Base-by-base conservation (phyloP, 1,284 basidiomycete species). In the Pterulicium gracile region DNA sequence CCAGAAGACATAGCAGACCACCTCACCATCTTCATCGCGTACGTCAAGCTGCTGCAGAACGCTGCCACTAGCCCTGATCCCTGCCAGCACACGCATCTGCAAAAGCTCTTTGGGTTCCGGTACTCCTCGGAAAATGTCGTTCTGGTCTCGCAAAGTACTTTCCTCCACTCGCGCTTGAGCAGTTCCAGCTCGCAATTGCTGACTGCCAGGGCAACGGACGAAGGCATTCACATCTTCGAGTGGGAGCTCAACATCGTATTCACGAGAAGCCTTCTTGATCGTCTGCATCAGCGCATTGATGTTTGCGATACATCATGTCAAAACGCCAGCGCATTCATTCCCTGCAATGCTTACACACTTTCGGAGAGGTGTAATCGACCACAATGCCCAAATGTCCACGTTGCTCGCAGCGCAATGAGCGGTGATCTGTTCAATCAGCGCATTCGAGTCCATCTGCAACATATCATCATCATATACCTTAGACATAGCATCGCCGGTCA, bases 391-490 rank as follows among this genome's bases (percentile, higher is more conserved):
- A 18, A 48, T 23, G 46, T 24, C 14, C 51, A 52, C 34, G 15
- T 50, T 4, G n/a, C 17, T 5, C 24, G 5, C 0, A 47, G 49
- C 0, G 44, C 55, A 4, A 51, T 70, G 36, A 55, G 58, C 39
- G 24, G 54, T 0, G 56, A 53, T 10, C 60, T 55, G 49, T 75
- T 69, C 50, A 67, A 69, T 35, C 4, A 47, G 3, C 68, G 67
- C 2, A 57, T 76, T 3, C 58, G 65, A 1, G 55, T 73, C 15
- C 64, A 71, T 52, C 53, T 78, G 1, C 66, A 69, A 42, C 75
- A 77, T 48, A 67, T 77, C 2, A 47, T 62, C 24, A 69, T 78
- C 4, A 60, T 69, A 44, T 66, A 72, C 22, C 48, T 52, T 3
- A 49, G 64, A 7, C 55, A 57, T 44, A 14, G 56, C 41, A 45